A percentile compares a stretch with the other conserved stretches of the same genome.
Evolutionary conservation across 2,329 filamentous ascomycete species (phyloP).

Genomic region (Colletotrichum theobromicola): DNA sequence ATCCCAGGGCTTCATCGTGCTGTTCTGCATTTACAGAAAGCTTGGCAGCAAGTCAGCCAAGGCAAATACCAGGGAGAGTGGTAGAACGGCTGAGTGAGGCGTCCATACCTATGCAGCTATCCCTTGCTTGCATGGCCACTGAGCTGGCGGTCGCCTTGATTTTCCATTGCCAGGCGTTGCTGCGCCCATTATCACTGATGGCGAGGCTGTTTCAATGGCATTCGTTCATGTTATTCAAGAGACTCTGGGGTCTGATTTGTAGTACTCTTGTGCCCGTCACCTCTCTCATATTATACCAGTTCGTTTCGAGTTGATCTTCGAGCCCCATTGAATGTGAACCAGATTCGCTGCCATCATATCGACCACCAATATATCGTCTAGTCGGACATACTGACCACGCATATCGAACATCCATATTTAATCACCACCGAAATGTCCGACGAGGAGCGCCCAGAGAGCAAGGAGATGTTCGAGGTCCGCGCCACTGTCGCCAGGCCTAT

Average conservation of each 20-base stretch:
- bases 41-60: not conserved
- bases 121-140: not conserved
- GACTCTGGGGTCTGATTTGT: not conserved
- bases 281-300: not conserved
- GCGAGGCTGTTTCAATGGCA: not conserved
- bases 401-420: not conserved
- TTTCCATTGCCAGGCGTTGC: not conserved
- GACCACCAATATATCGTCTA: not conserved
- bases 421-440: not conserved
- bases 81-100: not conserved
- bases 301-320: not conserved
- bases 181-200: not conserved
- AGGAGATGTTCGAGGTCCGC: not conserved
- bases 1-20: not conserved
- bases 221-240: not conserved
- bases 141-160: not conserved
- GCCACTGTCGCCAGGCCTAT: not conserved
- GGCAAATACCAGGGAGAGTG: not conserved
- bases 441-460: not conserved
- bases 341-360: not conserved
- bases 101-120: not conserved
- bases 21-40: not conserved
- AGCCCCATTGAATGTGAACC: not conserved
- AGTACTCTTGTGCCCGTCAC: not conserved
- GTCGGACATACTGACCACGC: not conserved